Conservation (phyloP, 2,329 filamentous ascomycete species). For the Sphaerulina populicola region DNA sequence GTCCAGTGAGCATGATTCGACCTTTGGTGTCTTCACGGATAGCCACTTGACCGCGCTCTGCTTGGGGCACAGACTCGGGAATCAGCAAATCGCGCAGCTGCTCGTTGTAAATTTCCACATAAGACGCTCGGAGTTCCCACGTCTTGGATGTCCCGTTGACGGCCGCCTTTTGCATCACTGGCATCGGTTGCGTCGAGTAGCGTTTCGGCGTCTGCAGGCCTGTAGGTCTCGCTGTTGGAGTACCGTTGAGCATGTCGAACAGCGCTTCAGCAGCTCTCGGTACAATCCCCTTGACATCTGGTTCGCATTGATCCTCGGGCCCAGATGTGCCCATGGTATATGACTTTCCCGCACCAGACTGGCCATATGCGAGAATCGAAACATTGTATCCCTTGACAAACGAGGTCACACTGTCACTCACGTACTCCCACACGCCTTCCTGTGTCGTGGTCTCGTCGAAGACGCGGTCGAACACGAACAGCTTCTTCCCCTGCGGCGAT, state of each 20-base stretch:
- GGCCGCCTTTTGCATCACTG: slow-evolving; percentile 37
- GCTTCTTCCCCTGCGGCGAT: slow-evolving; percentile 80
- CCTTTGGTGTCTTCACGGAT: slow-evolving; percentile 93
- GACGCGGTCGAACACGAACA: slow-evolving; percentile 94
- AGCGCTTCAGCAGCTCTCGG: slow-evolving; percentile 77
- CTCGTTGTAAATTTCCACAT: slow-evolving; percentile 83
- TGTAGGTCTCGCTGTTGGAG: slow-evolving; percentile 46
- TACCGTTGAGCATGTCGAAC: slow-evolving; percentile 75
- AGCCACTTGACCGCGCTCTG: slow-evolving; percentile 70
- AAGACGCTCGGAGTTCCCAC: slow-evolving; percentile 84
- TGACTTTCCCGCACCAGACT: slow-evolving; percentile 95
- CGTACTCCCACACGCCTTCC: slow-evolving; percentile 88
- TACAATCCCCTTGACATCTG: slow-evolving; percentile 66
- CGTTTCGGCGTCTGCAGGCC: slow-evolving; percentile 72
- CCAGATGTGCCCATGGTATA: slow-evolving; percentile 98
- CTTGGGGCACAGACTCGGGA: slow-evolving; percentile 58
- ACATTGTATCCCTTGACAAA: slow-evolving; percentile 98
- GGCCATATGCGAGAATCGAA: slow-evolving; percentile 89
- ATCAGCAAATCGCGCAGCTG: slow-evolving; percentile 83
- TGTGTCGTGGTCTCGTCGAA: slow-evolving; percentile 77
- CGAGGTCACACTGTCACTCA: slow-evolving; percentile 78
- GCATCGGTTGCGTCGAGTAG: slow-evolving; percentile 57
- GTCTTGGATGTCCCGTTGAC: slow-evolving; percentile 55
- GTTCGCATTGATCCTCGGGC: slow-evolving; percentile 51
- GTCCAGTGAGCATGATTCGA: slow-evolving; percentile 84